Base-by-base conservation (phyloP, 306 rosid species). In the Clitoria ternatea region DNA sequence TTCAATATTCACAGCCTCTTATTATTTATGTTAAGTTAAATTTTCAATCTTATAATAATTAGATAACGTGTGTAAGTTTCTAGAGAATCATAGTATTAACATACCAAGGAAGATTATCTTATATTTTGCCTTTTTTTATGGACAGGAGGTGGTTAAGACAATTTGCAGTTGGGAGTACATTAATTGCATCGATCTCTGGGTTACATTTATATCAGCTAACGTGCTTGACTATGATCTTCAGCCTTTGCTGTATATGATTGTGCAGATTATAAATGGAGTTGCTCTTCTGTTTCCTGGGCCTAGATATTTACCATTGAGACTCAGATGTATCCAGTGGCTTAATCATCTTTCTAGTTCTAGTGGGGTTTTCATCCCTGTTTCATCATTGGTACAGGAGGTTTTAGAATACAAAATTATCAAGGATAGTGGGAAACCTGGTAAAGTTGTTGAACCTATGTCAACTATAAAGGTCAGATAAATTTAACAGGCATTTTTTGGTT, bases 171-270 rank as follows among this genome's bases (percentile, higher is more conserved):
- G 92, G 96, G 91, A 84, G 78, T 87, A 84, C 67, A 75, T 82
- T 22, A 89, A 82, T 79, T 94, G 96, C 81, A 73, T 94, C 44
- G 99, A 91, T 80, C 80, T 94, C 30, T 94, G 97, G 97, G 96
- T 89, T 61, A 56, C 57, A 52, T 89, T 85, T 79, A 71, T 85
- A 77, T 83, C 89, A 50, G 81, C 76, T 33, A 84, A 87, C 68
- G 61, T 81, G 70, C 73, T 19, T 7, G 96, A 89, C 45, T 77
- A 79, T 79, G 92, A 91, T 87, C 89, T 94, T 64, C 97, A 89
- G 68, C 76, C 88, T 7, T 70, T 83, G 74, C 82, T 89, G 64
- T 91, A 67, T 77, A 75, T 74, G 76, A 57, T 87, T 32, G 79
- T 85, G 47, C 96, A 91, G 80, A 87, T 94, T 77, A 77, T 87